These are phyloP conservation scores for Globisporangium heterothallicum DNA, from an alignment of 352 stramenopile genomes.

Conservation along the genomic window DNA sequence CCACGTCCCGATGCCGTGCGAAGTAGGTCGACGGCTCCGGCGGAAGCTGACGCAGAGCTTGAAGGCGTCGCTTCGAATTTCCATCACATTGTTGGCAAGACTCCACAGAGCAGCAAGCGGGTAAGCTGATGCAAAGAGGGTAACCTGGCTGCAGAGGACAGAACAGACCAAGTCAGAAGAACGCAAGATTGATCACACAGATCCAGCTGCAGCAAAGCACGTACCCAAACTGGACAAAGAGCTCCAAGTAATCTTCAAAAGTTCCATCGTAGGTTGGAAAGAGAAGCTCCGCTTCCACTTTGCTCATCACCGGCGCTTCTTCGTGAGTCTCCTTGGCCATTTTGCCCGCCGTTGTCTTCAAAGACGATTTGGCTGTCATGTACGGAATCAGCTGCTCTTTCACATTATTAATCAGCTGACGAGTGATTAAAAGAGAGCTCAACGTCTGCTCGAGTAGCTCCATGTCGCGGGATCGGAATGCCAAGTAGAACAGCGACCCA, in stretches of 20 bases:
- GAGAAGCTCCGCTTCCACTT: conserved; percentile 75
- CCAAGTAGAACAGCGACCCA: conserved; percentile 94
- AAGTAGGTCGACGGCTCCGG: conserved; percentile 55
- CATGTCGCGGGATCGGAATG: conserved; percentile 87
- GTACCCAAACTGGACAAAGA: conserved; percentile 90
- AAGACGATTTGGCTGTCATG: conserved; percentile 65
- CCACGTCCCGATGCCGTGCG: conserved; percentile 91
- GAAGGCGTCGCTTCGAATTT: conserved; percentile 94
- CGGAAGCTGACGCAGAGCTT: conserved; percentile 89
- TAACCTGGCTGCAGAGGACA: conserved; percentile 83
- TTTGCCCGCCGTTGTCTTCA: conserved; percentile 80
- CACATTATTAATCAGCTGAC: conserved; percentile 74
- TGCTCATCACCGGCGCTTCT: conserved; percentile 44
- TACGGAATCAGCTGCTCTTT: conserved; percentile 80
- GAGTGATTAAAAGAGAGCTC: conserved; percentile 79
- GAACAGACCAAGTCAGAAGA: conserved; percentile 2
- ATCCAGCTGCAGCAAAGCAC: conserved; percentile 11
- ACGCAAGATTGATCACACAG: conserved; percentile 3
- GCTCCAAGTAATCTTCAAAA: conserved; percentile 94
- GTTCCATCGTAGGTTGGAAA: conserved; percentile 80
- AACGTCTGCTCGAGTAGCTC: conserved; percentile 88
- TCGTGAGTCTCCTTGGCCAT: conserved; percentile 58
- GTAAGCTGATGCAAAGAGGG: conserved; percentile 91
- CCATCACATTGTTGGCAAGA: conserved; percentile 92
- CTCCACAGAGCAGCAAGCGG: conserved; percentile 91